Evolutionary conservation across 768 basidiomycete species (phyloP).

Genomic region (Porpolomopsis calyptriformis): DNA sequence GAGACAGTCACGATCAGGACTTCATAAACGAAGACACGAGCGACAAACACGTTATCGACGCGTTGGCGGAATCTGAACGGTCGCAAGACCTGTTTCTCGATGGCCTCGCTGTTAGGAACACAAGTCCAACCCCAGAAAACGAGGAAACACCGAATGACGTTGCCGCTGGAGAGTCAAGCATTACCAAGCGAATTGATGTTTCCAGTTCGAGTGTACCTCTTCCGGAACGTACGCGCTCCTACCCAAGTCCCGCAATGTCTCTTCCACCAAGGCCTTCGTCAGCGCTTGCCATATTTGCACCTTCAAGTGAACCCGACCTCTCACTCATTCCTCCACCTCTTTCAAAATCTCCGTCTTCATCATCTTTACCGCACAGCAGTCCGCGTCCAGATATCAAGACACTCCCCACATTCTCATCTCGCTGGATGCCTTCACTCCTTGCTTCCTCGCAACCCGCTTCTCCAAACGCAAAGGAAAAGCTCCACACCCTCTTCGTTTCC

Average conservation of each 20-base stretch:
- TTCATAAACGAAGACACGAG: background rate
- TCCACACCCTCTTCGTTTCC: constrained; percentile 13
- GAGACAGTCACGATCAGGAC: constrained; percentile 1
- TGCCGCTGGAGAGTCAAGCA: no score
- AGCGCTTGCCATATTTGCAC: background rate
- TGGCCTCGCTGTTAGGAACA: no score
- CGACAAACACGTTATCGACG: no score
- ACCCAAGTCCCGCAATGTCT: background rate
- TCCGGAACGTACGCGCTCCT: no score
- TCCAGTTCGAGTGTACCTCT: no score
- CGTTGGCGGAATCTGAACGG: no score
- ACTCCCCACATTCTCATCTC: constrained; percentile 27
- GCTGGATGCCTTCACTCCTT: constrained; percentile 40
- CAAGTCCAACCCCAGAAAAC: no score
- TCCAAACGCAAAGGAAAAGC: constrained; percentile 3
- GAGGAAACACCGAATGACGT: no score
- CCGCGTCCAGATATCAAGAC: background rate
- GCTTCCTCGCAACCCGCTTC: constrained; percentile 9
- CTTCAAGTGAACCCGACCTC: background rate
- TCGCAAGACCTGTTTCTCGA: no score
- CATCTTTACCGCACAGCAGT: background rate
- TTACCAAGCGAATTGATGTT: no score
- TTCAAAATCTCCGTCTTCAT: background rate
- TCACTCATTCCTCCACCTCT: background rate
- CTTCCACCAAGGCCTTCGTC: background rate